phyloP scores from a whole-genome alignment of 2,329 filamentous ascomycete genomes.

The Exophiala calicioides region DNA sequence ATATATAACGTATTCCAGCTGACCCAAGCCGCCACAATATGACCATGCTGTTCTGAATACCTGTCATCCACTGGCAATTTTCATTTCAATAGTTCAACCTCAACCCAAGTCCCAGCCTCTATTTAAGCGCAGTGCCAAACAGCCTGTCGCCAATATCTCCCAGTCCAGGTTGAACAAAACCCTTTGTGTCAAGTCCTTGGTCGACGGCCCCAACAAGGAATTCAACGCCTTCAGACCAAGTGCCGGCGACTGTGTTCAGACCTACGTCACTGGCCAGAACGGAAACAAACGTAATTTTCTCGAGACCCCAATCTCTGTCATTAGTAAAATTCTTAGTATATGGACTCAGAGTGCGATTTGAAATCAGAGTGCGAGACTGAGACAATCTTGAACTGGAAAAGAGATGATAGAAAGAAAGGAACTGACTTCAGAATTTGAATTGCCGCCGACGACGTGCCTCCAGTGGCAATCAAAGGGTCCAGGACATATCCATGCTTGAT shows the following conservation, averaged over 20 bases:
- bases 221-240: conserved; percentile 61
- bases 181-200: conserved; percentile 66
- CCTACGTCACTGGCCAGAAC: conserved; percentile 73
- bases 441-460: conserved; percentile 82
- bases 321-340: conserved; percentile 16
- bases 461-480: conserved; percentile 90
- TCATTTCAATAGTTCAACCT: conserved; percentile 4
- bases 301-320: conserved; percentile 76
- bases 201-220: conserved; percentile 84
- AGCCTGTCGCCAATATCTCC: conserved; percentile 88
- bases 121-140: conserved; percentile 51
- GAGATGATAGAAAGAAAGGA: not conserved
- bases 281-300: conserved; percentile 71
- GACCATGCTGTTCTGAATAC: too few species aligned
- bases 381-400: too few species aligned
- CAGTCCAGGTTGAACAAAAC: conserved; percentile 86
- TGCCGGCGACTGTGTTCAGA: conserved; percentile 65
- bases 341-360: not conserved
- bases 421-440: conserved; percentile 71
- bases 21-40: too few species aligned
- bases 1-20: too few species aligned
- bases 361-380: not conserved
- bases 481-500: conserved; percentile 77
- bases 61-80: too few species aligned
- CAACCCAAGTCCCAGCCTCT: too few species aligned